These are phyloP conservation scores for Pestalotiopsis sp. DNA, from an alignment of 2,329 filamentous ascomycete species.

Conservation along the genomic window DNA sequence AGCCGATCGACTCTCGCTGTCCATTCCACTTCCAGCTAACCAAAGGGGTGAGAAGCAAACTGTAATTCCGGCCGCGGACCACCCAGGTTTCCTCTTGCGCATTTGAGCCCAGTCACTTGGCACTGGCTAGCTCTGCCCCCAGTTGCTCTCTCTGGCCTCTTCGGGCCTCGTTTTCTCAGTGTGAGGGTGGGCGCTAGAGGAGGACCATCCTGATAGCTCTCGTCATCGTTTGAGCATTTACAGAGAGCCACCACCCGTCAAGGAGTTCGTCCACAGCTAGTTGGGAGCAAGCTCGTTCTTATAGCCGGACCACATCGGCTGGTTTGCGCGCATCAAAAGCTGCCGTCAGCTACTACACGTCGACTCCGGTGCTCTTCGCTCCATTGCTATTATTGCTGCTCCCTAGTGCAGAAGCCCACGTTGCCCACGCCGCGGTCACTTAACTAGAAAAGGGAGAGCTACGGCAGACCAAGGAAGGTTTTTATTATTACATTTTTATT, in stretches of 20 bases:
- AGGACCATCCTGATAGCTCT: conserved; percentile 13
- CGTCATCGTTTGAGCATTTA: conserved; percentile 4
- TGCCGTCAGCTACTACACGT: neutral
- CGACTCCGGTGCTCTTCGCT: neutral
- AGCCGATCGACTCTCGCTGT: neutral
- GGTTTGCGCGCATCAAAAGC: neutral
- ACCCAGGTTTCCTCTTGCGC: neutral
- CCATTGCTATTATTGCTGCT: neutral
- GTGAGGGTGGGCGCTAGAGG: conserved; percentile 10
- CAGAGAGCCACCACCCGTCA: neutral
- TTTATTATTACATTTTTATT: neutral
- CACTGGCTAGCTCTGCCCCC: neutral
- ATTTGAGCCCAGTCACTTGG: neutral
- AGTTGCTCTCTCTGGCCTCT: neutral
- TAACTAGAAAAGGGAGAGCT: neutral
- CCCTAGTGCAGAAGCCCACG: neutral
- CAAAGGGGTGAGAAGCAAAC: neutral
- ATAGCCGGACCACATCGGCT: neutral
- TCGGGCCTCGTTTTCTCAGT: neutral
- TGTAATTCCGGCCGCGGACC: neutral
- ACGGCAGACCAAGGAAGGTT: neutral
- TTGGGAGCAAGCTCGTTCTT: neutral
- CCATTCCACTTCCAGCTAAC: neutral
- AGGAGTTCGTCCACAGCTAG: neutral
- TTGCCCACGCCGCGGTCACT: neutral